These are phyloP conservation scores for Pseudogymnoascus sp. DNA, from an alignment of 2,329 filamentous ascomycete species.

Conservation along the genomic window DNA sequence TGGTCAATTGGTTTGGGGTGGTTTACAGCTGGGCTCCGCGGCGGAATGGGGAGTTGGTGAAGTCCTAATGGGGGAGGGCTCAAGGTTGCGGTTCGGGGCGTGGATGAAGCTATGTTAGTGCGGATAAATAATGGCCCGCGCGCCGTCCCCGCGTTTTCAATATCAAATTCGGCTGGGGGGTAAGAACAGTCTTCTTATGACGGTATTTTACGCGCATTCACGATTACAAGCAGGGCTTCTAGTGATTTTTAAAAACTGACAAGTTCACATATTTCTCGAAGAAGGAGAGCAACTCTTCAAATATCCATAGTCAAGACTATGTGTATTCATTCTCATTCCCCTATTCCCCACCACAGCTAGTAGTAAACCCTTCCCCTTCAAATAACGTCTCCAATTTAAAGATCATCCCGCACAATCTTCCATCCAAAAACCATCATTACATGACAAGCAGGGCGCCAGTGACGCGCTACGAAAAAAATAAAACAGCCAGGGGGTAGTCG, in stretches of 20 bases:
- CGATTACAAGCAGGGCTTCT: background rate
- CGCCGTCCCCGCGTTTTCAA: background rate
- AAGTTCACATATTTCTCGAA: background rate
- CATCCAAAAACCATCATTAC: slow-evolving; percentile 3
- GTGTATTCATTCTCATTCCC: background rate
- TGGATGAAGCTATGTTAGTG: background rate
- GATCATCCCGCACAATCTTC: background rate
- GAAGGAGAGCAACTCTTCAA: background rate
- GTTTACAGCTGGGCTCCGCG: background rate
- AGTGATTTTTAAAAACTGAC: background rate
- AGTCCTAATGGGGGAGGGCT: background rate
- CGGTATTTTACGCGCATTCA: background rate
- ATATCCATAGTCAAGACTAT: background rate
- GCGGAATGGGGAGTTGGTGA: background rate
- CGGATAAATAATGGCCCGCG: background rate
- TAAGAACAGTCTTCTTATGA: too few species aligned
- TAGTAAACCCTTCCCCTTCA: background rate
- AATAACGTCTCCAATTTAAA: background rate
- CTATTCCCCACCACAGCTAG: background rate
- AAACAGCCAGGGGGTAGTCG: slow-evolving; percentile 19
- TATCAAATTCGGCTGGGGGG: background rate
- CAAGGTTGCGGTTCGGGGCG: background rate
- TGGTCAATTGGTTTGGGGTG: background rate
- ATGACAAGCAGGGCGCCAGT: slow-evolving; percentile 10
- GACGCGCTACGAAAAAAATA: slow-evolving; percentile 12